Conservation (phyloP, 2,329 filamentous ascomycete species). For the Penicillium sp. region DNA sequence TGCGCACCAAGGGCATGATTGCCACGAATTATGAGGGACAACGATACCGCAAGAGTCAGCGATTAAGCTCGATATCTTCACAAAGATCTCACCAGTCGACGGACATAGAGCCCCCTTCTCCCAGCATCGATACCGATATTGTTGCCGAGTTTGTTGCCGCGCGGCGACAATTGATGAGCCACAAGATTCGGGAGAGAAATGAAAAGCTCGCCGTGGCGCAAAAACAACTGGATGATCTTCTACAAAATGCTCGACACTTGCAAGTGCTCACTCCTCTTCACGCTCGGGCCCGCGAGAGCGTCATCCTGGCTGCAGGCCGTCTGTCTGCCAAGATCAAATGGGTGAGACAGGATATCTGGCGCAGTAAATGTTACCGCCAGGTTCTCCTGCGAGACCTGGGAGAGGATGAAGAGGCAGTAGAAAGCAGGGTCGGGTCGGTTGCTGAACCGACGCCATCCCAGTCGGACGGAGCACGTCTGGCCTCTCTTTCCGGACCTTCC, state of each 20-base stretch:
- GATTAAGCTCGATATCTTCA: slow-evolving; percentile 61
- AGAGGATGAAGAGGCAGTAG: slow-evolving; percentile 57
- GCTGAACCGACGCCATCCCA: slow-evolving; percentile 22
- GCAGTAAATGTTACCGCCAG: slow-evolving; percentile 83
- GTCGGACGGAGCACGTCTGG: slow-evolving; percentile 13
- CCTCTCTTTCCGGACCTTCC: slow-evolving; percentile 22
- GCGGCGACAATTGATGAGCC: slow-evolving; percentile 75
- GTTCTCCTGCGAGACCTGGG: slow-evolving; percentile 82
- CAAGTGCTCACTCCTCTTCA: slow-evolving; percentile 87
- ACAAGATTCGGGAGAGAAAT: slow-evolving; percentile 80
- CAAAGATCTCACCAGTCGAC: slow-evolving; percentile 66
- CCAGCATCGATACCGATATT: slow-evolving; percentile 73
- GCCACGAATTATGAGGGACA: slow-evolving; percentile 85
- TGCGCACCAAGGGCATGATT: slow-evolving; percentile 83
- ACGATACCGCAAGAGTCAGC: slow-evolving; percentile 54
- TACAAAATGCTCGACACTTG: slow-evolving; percentile 87
- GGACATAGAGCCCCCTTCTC: slow-evolving; percentile 67
- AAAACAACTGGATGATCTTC: slow-evolving; percentile 75
- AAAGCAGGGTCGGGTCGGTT: slow-evolving; percentile 29
- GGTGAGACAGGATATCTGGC: slow-evolving; percentile 93
- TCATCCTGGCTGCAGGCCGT: slow-evolving; percentile 79
- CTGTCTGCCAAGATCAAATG: slow-evolving; percentile 89
- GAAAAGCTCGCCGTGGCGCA: slow-evolving; percentile 71
- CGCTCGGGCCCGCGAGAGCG: slow-evolving; percentile 80
- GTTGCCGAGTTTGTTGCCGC: slow-evolving; percentile 82